Evolutionary conservation across 1,139 yeast genomes (phyloP), one percentile per base, ranked within the genome.

Genomic region (Yamadazyma triangularis): DNA sequence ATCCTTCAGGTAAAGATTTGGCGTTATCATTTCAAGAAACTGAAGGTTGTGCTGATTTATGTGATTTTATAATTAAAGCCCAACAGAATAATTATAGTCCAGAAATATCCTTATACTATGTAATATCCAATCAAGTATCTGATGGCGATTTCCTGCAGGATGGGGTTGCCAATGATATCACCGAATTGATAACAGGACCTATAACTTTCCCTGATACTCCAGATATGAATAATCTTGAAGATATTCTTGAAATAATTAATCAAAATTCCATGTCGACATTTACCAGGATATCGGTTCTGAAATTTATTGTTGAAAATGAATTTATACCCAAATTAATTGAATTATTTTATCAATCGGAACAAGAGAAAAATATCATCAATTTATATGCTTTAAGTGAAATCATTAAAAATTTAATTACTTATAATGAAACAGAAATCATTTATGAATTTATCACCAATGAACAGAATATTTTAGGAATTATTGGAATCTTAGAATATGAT

Each of bases 1-100:
- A 87, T 49, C 56, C 67, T 7, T 68, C 73, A 13, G 91, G 91
- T 3, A 75, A 74, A 36, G 96, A 88, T 53, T 74, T 88, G 43
- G 97, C 97, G 4, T 64, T 91, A 25, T 84, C 94, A 31, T 91
- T 91, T 56, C 96, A 91, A 53, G 97, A 88, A 50, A 78, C 86
- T 24, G 85, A 82, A 31, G 97, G 97, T 0, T 91, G 98, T 54
- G 75, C 85, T 11, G 76, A 79, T 11, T 54, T 89, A 29, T 87
- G 96, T 53, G 91, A 86, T 31, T 88, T 86, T 49, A 71, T 88
- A 25, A 74, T 85, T 13, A 70, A 69, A 35, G 79, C 79, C 2
- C 94, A 84, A 48, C 78, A 74, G 40, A 59, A 58, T 27, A 63
- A 66, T 29, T 44, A 73, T 13, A 84, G 85, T 40, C 84, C 81